Evolutionary conservation across 345 rosid genomes (phyloP), one percentile per base, ranked within the genome.

Genomic region (Populus pruinosa): DNA sequence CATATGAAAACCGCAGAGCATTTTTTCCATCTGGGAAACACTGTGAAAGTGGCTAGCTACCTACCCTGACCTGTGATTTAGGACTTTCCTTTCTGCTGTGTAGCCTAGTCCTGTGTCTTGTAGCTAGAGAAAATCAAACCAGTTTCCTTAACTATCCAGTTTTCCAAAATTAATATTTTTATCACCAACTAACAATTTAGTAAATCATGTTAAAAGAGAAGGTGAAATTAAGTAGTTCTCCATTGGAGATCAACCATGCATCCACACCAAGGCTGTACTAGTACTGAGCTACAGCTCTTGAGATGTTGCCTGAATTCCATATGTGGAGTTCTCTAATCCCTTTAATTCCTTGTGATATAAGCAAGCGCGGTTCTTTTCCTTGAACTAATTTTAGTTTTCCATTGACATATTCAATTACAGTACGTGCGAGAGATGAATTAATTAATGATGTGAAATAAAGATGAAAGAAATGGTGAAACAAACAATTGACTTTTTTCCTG

Each of bases 401-500:
- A 63, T 29, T 66, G 64, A 62, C 16, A 71, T 72, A 41, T 69
- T 69, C 38, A 64, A 11, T 33, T n/a, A 27, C n/a, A 50, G 47
- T 4, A 33, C 36, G 5, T 18, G 39, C 49, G 20, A 67, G 59
- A 20, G 36, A 62, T 29, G 14, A 21, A 77, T 17, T 31, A 31
- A 31, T 31, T 33, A 10, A 9, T 10, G 53, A 53, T 20, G 50
- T 41, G 43, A 29, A 6, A 56, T 2, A 56, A 77, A 29, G 69
- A 71, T 73, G 53, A 67, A 65, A 77, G 68, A 71, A 59, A 77
- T 27, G 73, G 50, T 43, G 78, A 47, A 80, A 67, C 74, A 64
- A 66, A 73, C 31, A n/a, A 25, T 74, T 83, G 83, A 67, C 61
- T 66, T 75, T 73, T 73, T 7, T 1, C 36, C 36, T 33, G 36